phyloP scores from a whole-genome alignment of 169 alveolate genomes.

The Perkinsus marinus region DNA sequence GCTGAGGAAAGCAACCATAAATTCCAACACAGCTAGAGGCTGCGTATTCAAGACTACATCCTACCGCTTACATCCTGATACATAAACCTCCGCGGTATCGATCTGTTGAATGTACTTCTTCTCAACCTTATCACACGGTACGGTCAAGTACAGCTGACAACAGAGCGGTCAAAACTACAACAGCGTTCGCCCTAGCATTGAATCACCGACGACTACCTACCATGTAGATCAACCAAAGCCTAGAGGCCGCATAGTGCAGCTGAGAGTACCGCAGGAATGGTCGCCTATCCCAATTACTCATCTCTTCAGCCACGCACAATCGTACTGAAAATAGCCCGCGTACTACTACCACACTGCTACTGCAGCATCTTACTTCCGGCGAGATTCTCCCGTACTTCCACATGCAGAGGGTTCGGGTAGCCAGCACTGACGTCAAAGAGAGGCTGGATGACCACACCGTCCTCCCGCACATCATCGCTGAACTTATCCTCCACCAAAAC shows the following conservation, averaged over 20 bases:
- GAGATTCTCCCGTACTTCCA: background rate
- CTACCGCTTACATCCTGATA: background rate
- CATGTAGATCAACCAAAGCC: background rate
- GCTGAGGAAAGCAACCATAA: too few species aligned
- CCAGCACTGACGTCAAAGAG: background rate
- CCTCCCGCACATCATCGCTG: background rate
- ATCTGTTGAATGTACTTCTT: background rate
- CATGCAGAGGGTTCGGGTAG: background rate
- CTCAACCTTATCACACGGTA: background rate
- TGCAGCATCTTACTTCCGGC: background rate
- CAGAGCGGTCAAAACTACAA: too few species aligned
- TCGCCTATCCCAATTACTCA: background rate
- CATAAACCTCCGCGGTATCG: background rate
- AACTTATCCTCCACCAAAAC: background rate
- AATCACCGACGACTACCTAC: too few species aligned
- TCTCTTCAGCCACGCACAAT: background rate
- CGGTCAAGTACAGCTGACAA: background rate
- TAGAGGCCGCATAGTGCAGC: background rate
- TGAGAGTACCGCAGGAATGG: background rate
- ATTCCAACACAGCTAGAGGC: too few species aligned
- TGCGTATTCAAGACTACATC: too few species aligned
- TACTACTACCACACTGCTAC: background rate
- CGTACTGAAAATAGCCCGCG: background rate
- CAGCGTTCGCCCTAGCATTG: too few species aligned
- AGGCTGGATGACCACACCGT: background rate